Percentiles rank a stretch among this genome's conserved stretches.
Conservation (phyloP, 129 eudicot genomes). For the Ambrosia artemisiifolia region DNA sequence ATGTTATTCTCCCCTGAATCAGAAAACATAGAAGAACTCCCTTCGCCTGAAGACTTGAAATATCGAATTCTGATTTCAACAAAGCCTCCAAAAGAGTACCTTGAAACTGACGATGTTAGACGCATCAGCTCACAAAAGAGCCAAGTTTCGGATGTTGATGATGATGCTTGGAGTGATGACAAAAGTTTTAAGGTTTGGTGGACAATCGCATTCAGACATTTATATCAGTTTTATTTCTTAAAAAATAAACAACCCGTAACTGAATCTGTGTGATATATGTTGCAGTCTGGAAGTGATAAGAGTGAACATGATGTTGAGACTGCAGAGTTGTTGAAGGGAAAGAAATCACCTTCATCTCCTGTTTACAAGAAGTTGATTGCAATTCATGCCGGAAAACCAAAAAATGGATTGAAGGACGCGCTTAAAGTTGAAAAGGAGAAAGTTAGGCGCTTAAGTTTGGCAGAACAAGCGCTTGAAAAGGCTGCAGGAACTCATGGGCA, state of each 20-base stretch:
- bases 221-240: neutral
- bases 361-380: conserved; percentile 43
- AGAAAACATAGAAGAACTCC: conserved; percentile 31
- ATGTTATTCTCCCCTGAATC: conserved; percentile 35
- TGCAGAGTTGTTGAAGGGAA: conserved; percentile 35
- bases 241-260: neutral
- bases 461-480: conserved; percentile 41
- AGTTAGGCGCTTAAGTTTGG: conserved; percentile 39
- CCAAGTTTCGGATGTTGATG: conserved; percentile 28
- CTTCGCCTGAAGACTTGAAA: conserved; percentile 45
- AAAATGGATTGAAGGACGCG: conserved; percentile 41
- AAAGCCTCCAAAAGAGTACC: conserved; percentile 56
- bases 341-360: conserved; percentile 30
- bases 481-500: conserved; percentile 38
- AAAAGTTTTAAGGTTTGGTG: conserved; percentile 45
- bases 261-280: conserved; percentile 14
- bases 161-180: conserved; percentile 41
- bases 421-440: conserved; percentile 36
- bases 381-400: conserved; percentile 43
- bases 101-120: conserved; percentile 20
- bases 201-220: conserved; percentile 1
- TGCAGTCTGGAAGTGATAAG: conserved; percentile 48
- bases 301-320: conserved; percentile 38
- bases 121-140: conserved; percentile 18
- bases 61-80: conserved; percentile 40